phyloP scores from a whole-genome alignment of 1,284 basidiomycete species.

The Cryptococcus sp. region DNA sequence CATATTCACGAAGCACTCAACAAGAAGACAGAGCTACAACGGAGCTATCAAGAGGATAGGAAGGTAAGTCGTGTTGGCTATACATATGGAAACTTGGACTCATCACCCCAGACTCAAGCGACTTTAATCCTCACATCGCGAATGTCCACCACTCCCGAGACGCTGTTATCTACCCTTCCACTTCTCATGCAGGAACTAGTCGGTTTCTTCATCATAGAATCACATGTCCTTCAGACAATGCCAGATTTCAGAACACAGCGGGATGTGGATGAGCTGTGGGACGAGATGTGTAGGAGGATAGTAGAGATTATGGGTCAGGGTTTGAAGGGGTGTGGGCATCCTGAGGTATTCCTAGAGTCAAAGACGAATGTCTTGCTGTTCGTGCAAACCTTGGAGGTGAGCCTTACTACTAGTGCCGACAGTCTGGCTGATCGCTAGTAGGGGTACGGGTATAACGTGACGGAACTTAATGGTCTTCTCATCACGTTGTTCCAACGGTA shows the following conservation, averaged over 20 bases:
- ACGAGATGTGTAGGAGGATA: constrained; percentile 74
- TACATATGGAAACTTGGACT: too few relatives aligned
- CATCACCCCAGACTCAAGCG: constrained; percentile 69
- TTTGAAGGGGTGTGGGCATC: constrained; percentile 70
- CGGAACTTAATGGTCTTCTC: constrained; percentile 76
- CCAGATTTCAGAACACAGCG: constrained; percentile 72
- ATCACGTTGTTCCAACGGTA: constrained; percentile 88
- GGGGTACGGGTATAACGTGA: constrained; percentile 81
- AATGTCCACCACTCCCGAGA: constrained; percentile 45
- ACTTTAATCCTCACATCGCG: constrained; percentile 79
- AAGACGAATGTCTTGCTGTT: constrained; percentile 84
- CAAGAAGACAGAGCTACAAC: constrained; percentile 79
- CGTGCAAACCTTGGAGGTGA: constrained; percentile 87
- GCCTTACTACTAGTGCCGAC: constrained; percentile 11
- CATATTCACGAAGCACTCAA: constrained; percentile 94
- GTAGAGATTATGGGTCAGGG: constrained; percentile 70
- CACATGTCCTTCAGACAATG: constrained; percentile 83
- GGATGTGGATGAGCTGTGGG: constrained; percentile 96
- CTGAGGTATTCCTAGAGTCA: constrained; percentile 74
- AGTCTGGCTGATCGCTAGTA: constrained; percentile 37
- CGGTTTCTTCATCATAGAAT: constrained; percentile 98
- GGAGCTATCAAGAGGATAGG: constrained; percentile 91
- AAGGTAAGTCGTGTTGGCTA: constrained; percentile 64
- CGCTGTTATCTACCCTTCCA: constrained; percentile 51
- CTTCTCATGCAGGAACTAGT: constrained; percentile 84